phyloP scores from a whole-genome alignment of 2,329 filamentous ascomycete genomes.

The Ophiocordyceps camponoti-leonardi region DNA sequence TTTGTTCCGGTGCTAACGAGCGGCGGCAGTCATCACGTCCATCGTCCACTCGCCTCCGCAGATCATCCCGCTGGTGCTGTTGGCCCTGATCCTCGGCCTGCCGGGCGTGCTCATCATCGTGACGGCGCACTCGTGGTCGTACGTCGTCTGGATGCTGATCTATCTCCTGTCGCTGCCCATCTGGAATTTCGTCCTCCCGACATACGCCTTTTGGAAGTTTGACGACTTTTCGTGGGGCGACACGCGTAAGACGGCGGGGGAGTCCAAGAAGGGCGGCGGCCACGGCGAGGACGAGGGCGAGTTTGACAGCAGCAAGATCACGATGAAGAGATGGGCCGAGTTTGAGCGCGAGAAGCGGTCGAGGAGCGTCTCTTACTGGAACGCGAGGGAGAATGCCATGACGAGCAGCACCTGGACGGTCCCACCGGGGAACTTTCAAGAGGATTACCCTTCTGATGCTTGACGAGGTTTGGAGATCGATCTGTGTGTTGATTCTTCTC shows the following conservation, averaged over 20 bases:
- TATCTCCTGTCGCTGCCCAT: slow-evolving; percentile 85
- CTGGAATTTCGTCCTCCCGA: slow-evolving; percentile 93
- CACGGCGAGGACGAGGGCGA: slow-evolving; percentile 83
- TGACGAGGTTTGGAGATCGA: slow-evolving; percentile 14
- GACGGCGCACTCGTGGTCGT: slow-evolving; percentile 83
- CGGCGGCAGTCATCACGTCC: slow-evolving; percentile 55
- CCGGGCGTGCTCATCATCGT: slow-evolving; percentile 83
- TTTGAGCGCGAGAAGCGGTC: slow-evolving; percentile 57
- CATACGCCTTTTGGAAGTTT: slow-evolving; percentile 98
- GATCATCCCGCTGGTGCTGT: slow-evolving; percentile 75
- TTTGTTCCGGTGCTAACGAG: too few relatives aligned
- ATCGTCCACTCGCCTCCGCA: slow-evolving; percentile 64
- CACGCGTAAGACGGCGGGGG: slow-evolving; percentile 84
- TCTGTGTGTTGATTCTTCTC: not conserved
- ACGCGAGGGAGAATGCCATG: slow-evolving; percentile 29
- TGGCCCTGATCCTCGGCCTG: slow-evolving; percentile 82
- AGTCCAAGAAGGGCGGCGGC: slow-evolving; percentile 69
- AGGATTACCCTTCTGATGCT: slow-evolving; percentile 38
- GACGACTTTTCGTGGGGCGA: slow-evolving; percentile 99
- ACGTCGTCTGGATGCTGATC: slow-evolving; percentile 93
- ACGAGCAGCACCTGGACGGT: slow-evolving; percentile 25
- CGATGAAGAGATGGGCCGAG: slow-evolving; percentile 97
- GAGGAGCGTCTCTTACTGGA: slow-evolving; percentile 31
- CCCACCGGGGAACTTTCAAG: slow-evolving; percentile 26
- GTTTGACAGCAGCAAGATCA: slow-evolving; percentile 97